Percentiles rank a stretch among this genome's conserved stretches.
Conservation (phyloP, 1,284 basidiomycete genomes). For the Anthracocystis setariae region DNA sequence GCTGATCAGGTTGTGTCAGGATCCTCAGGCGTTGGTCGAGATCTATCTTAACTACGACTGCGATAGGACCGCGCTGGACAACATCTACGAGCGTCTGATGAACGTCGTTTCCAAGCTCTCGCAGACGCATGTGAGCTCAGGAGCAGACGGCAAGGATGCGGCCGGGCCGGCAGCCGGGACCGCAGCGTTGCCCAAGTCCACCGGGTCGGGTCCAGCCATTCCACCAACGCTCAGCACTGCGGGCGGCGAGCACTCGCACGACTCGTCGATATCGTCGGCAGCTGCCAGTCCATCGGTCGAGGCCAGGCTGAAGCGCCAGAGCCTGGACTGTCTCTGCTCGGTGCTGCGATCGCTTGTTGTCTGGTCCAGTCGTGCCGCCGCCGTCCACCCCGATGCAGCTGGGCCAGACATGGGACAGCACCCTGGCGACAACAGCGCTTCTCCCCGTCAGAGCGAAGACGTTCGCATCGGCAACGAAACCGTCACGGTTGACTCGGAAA, state of each 20-base stretch:
- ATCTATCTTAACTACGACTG: constrained; percentile 68
- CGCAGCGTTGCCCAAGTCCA: constrained; percentile 19
- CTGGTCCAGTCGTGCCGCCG: constrained; percentile 55
- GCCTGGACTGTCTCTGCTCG: constrained; percentile 65
- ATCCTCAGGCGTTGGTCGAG: constrained; percentile 67
- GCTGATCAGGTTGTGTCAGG: constrained; percentile 62
- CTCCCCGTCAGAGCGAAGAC: constrained; percentile 50
- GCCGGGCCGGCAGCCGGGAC: constrained; percentile 5
- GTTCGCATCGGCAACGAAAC: constrained; percentile 54
- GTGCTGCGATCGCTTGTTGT: constrained; percentile 65
- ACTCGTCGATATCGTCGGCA: constrained; percentile 20
- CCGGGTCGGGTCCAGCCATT: constrained; percentile 35
- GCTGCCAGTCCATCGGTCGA: constrained; percentile 55
- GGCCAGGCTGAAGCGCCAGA: constrained; percentile 63
- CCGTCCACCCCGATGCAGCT: constrained; percentile 20
- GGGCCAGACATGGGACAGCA: constrained; percentile 15
- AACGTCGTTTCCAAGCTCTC: constrained; percentile 63
- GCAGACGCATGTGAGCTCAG: constrained; percentile 50
- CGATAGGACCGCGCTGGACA: constrained; percentile 66
- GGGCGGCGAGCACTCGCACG: constrained; percentile 21
- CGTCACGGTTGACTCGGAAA: constrained; percentile 42
- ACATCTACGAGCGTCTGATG: constrained; percentile 67
- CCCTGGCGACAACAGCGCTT: constrained; percentile 24
- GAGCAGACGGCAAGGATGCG: constrained; percentile 40
- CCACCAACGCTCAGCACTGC: constrained; percentile 54